Base-by-base conservation (phyloP, 768 basidiomycete species). In the Boletus rubescentipes region DNA sequence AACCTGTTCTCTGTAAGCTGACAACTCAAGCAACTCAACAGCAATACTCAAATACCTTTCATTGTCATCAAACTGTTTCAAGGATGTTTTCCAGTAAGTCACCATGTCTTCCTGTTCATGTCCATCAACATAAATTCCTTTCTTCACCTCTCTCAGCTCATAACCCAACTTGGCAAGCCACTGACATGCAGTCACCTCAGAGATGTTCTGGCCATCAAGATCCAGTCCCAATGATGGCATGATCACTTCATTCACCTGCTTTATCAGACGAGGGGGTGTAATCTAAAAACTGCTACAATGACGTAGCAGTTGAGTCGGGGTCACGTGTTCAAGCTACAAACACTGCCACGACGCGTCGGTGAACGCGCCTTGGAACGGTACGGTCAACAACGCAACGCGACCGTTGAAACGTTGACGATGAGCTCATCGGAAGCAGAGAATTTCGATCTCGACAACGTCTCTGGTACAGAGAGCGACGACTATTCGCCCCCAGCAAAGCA, bases 371-470 rank as follows among this genome's bases (percentile, higher is more conserved):
- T 16, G 26, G 26, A 26, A 10, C 49, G 15, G 41, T 51, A 39
- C 55, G 37, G 16, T 30, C 31, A 50, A 23, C 57, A 32, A 37
- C 47, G 16, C 38, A 39, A 45, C 62, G 53, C 58, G 64, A 59
- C 54, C 5, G 55, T 47, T 45, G 46, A 67, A 59, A 52, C 5
- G 55, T 47, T 45, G 46, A 67, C 58, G 50, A 90, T 91, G 89
- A 87, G 84, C 71, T 87, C 86, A 50, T 87, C 87, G 11, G 87
- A 86, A 65, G 80, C 70, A 46, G 89, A 91, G 71, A 81, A 78
- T 59, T 90, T 85, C 46, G 81, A 84, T 58, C 61, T 87, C 45
- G 79, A 83, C 56, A 68, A 79, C 60, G 59, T 81, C 23, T 85
- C 84, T 46, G 82, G 73, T 4, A 75, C 73, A 7, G 89, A 87